Evolutionary conservation across 2,329 filamentous ascomycete species (phyloP), one percentile per base, ranked within the genome.

Genomic region (Sporothrix mexicana): DNA sequence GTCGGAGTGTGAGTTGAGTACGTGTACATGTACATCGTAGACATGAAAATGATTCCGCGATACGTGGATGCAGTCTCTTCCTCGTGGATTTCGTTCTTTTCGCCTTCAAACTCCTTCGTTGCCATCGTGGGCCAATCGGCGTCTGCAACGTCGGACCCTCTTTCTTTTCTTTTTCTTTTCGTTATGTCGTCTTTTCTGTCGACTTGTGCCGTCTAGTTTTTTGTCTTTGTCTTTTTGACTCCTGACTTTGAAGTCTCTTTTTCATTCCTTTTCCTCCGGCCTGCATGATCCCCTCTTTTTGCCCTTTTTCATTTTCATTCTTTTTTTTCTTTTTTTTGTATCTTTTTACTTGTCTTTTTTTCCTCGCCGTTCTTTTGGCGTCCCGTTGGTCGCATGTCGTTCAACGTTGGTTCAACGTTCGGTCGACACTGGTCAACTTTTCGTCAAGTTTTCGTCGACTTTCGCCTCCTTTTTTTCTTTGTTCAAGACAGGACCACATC

Each of bases 71-170:
- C 57, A 3, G 49, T 47, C 4, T 47, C 41, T 66, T 66, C 5
- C n/a, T 47, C 23, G 8, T 55, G 51, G 7, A 3, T 20, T 45
- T 64, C 59, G 10, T 43, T 45, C 57, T 45, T 20, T n/a, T n/a
- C 23, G 41, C 25, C 23, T 20, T 47, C 41, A 23, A 36, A 36
- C 30, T 45, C 36, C 61, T 45, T 64, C 10, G 41, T 45, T 20
- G 10, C 61, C 41, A 20, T 66, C 61, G 41, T 25, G 61, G 61
- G 41, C 36, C 61, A 47, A 66, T 66, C 41, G 61, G 61, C 20
- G 41, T 12, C 20, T 47, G 61, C 6, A 15, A 47, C 20, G 20
- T 17, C n/a, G n/a, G 12, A 23, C 61, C 61, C 43, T 45, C 43
- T 66, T 25, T 45, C n/a, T 47, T 47, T 47, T 25, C 20, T 66